These are phyloP conservation scores for Beta corolliflora DNA, from an alignment of 179 eudicot genomes.

Conservation along the genomic window DNA sequence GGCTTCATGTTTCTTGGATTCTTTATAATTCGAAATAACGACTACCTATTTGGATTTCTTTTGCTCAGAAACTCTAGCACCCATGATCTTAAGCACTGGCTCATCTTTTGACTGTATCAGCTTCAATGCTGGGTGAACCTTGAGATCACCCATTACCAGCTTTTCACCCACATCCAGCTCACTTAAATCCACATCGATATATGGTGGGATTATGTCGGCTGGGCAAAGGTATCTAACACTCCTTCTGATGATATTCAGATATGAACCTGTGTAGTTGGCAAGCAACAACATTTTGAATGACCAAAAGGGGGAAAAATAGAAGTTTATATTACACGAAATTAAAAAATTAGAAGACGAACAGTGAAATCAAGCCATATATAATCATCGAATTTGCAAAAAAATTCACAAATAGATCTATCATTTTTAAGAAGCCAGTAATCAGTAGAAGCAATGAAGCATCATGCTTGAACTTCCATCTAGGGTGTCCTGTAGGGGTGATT, in stretches of 20 bases:
- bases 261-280: constrained; percentile 53
- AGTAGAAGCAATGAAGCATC: too few species aligned
- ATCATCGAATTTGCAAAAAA: background rate
- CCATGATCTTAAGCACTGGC: constrained; percentile 70
- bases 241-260: constrained; percentile 77
- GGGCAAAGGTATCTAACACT: constrained; percentile 82
- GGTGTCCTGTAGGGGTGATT: too few species aligned
- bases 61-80: constrained; percentile 73
- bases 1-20: constrained; percentile 10
- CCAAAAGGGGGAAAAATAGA: background rate
- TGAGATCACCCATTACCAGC: constrained; percentile 72
- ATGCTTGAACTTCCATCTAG: too few species aligned
- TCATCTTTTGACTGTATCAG: constrained; percentile 56
- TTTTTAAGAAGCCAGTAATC: too few species aligned
- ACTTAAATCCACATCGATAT: constrained; percentile 81
- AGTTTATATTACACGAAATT: background rate
- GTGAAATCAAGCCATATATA: background rate
- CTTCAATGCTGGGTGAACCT: constrained; percentile 83
- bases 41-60: constrained; percentile 41
- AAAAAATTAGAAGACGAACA: background rate
- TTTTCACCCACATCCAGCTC: constrained; percentile 83
- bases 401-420: background rate
- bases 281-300: background rate
- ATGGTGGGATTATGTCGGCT: constrained; percentile 86
- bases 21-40: background rate